phyloP scores from a whole-genome alignment of 2,329 filamentous ascomycete species.

The Leptographium lundbergii region DNA sequence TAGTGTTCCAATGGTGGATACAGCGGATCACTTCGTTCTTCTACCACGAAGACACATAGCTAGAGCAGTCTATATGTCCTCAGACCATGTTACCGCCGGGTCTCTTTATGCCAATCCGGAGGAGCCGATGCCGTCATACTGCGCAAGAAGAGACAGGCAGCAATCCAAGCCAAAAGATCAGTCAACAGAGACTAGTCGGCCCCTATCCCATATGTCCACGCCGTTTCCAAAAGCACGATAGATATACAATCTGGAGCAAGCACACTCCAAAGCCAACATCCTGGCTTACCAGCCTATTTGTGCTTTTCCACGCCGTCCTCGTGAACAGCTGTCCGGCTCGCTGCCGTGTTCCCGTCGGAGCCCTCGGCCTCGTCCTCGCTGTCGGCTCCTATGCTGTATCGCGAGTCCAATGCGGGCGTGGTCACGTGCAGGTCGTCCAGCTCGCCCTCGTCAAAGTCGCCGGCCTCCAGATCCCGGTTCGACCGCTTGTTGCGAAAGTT shows the following conservation, averaged over 20 bases:
- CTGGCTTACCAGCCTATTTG: neutral
- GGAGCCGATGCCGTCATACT: too few relatives aligned
- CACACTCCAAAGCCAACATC: neutral
- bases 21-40: too few relatives aligned
- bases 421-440: slow-evolving; percentile 46
- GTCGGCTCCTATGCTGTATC: slow-evolving; percentile 44
- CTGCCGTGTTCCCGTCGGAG: neutral
- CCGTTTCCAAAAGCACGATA: neutral
- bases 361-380: slow-evolving; percentile 37
- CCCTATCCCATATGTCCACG: too few relatives aligned
- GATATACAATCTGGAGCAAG: neutral
- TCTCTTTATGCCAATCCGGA: too few relatives aligned
- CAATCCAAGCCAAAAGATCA: too few relatives aligned
- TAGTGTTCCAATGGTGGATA: too few relatives aligned
- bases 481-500: slow-evolving; percentile 32
- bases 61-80: too few relatives aligned
- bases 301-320: neutral
- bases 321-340: neutral
- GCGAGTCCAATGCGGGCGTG: slow-evolving; percentile 32
- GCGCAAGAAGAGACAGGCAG: too few relatives aligned
- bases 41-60: too few relatives aligned
- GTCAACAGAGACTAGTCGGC: too few relatives aligned
- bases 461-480: slow-evolving; percentile 44
- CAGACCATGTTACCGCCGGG: too few relatives aligned
- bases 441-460: slow-evolving; percentile 54